phyloP scores from a whole-genome alignment of 2,329 filamentous ascomycete genomes.

The Pseudogymnoascus sp. region DNA sequence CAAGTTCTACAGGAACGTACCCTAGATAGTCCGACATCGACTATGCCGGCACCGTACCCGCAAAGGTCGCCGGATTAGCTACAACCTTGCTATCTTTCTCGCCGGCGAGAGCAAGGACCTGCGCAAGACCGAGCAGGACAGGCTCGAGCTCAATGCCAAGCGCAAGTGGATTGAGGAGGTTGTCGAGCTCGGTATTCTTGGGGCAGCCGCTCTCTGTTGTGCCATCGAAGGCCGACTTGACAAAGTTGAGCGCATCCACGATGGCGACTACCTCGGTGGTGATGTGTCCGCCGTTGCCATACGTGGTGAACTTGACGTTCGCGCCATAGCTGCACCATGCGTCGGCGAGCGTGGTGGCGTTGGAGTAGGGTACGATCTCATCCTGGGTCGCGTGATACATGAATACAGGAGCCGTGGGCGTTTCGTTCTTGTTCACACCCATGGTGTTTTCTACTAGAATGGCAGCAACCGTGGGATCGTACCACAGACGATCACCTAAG shows the following conservation, averaged over 20 bases:
- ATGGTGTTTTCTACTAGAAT: background rate
- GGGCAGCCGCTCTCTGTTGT: no score
- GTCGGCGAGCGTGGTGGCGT: background rate
- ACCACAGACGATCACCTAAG: no score
- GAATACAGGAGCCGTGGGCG: background rate
- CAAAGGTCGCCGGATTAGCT: no score
- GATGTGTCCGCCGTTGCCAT: background rate
- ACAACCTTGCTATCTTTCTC: no score
- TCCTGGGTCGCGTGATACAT: background rate
- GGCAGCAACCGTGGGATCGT: background rate
- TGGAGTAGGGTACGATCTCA: background rate
- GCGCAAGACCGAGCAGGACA: no score
- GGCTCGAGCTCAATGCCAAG: no score
- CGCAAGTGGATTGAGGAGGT: no score
- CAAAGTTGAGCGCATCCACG: background rate
- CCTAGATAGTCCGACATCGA: no score
- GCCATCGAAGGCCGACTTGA: background rate
- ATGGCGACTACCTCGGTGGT: background rate
- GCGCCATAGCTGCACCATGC: background rate
- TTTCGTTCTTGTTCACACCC: background rate
- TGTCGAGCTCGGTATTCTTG: no score
- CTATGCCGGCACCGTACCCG: no score
- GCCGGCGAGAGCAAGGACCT: no score
- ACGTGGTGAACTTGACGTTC: background rate
- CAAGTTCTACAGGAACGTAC: no score